These are phyloP conservation scores for Fusarium vanettenii DNA, from an alignment of 2,329 filamentous ascomycete genomes.

Conservation along the genomic window DNA sequence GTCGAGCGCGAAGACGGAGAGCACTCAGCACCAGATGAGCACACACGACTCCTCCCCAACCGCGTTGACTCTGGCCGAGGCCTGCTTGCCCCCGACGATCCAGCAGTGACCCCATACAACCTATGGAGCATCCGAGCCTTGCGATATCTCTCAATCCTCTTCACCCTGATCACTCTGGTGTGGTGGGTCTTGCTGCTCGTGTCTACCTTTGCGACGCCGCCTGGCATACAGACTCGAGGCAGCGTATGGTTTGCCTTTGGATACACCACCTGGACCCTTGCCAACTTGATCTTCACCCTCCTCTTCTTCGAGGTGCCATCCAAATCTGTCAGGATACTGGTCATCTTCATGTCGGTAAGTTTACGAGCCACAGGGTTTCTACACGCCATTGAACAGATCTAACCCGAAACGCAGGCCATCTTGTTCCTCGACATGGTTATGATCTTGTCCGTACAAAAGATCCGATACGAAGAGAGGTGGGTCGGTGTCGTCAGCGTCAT, in stretches of 20 bases:
- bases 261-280: constrained; percentile 82
- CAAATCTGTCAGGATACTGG: constrained; percentile 79
- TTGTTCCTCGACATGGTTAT: constrained; percentile 77
- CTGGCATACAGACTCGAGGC: constrained; percentile 85
- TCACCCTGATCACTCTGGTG: constrained; percentile 80
- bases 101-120: constrained; percentile 88
- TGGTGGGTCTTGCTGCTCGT: constrained; percentile 96
- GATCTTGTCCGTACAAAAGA: constrained; percentile 77
- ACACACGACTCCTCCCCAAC: constrained; percentile 76
- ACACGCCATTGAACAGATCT: constrained; percentile 23
- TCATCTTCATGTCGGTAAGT: constrained; percentile 69
- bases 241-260: constrained; percentile 93
- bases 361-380: neutral
- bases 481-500: constrained; percentile 87
- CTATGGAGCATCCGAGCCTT: constrained; percentile 89
- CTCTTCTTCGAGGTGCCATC: constrained; percentile 92
- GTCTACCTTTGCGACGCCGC: constrained; percentile 89
- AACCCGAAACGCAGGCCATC: constrained; percentile 41
- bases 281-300: constrained; percentile 79
- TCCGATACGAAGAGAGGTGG: constrained; percentile 89
- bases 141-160: constrained; percentile 80
- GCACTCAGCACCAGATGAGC: constrained; percentile 58
- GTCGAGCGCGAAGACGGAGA: constrained; percentile 37
- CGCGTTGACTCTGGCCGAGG: constrained; percentile 63
- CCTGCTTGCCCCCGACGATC: constrained; percentile 56